A percentile compares a stretch with the other conserved stretches of the same genome.
These are phyloP conservation scores for Plasmopara muralis DNA, from an alignment of 352 stramenopile species.

Conservation along the genomic window DNA sequence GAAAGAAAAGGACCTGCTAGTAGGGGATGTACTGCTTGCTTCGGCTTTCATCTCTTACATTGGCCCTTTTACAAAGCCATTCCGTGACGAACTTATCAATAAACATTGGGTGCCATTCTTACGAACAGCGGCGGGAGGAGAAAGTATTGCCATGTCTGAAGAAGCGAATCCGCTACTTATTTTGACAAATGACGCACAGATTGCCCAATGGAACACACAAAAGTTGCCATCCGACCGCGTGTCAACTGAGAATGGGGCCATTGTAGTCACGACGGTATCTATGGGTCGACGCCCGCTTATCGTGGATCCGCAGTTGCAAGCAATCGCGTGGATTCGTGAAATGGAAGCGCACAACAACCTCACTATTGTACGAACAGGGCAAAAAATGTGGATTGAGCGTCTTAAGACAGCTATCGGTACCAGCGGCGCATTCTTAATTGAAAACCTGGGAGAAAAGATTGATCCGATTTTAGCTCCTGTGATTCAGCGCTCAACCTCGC, in stretches of 20 bases:
- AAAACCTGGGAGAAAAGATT: constrained; percentile 93
- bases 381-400: constrained; percentile 93
- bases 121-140: constrained; percentile 73
- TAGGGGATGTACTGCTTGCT: constrained; percentile 90
- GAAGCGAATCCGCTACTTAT: constrained; percentile 87
- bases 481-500: constrained; percentile 92
- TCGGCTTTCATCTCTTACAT: constrained; percentile 95
- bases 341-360: constrained; percentile 89
- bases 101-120: constrained; percentile 91
- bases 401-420: constrained; percentile 91
- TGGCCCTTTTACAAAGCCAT: constrained; percentile 92
- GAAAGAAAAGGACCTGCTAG: constrained; percentile 88
- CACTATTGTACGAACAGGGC: constrained; percentile 91
- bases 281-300: constrained; percentile 89
- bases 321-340: constrained; percentile 90
- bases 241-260: constrained; percentile 91
- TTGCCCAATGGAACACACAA: constrained; percentile 92
- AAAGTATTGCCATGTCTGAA: constrained; percentile 89
- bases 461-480: constrained; percentile 91
- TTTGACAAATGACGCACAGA: constrained; percentile 87
- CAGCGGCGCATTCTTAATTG: constrained; percentile 90
- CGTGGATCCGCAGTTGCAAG: constrained; percentile 92
- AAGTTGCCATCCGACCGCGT: constrained; percentile 89
- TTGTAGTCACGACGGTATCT: constrained; percentile 87
- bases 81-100: constrained; percentile 91